Evolutionary conservation across 2,329 filamentous ascomycete genomes (phyloP), one percentile per base, ranked within the genome.

Genomic region (Colletotrichum cereale): DNA sequence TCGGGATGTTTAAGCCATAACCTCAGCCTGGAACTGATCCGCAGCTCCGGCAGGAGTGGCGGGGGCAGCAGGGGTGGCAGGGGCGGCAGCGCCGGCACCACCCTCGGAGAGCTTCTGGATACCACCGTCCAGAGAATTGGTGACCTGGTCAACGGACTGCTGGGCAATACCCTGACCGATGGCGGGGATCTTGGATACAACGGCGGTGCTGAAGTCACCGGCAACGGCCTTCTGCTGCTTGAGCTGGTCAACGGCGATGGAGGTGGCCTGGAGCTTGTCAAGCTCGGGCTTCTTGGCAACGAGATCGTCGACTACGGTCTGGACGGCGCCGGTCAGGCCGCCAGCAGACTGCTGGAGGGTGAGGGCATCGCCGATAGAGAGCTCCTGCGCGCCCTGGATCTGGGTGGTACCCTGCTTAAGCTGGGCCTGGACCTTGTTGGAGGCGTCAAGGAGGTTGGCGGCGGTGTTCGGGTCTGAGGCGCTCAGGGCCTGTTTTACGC

Each of bases 381-480:
- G 75, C 21, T 68, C 69, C 34, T 74, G 58, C 5, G 77, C 71
- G 24, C 77, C 80, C 40, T 74, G 67, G 48, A 80, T 78, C 56
- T 80, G 77, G 4, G 62, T 66, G 6, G 77, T 75, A 16, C 76
- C 72, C 34, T 72, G 61, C 62, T 75, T 72, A 57, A 76, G 64
- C 44, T 68, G 60, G 64, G 60, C 69, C 61, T 73, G 64, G 34
- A 74, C 72, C 61, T 74, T 74, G 47, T 70, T 66, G 53, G 79
- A 80, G 14, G 79, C 65, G 29, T 67, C 65, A 18, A 75, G 72
- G 24, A 75, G 75, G 53, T 84, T 76, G 55, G 78, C 74, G 61
- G 87, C 80, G 3, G 80, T 79, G 58, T 80, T 79, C 82, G 88
- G 90, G 79, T 90, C 88, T 3, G 76, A 78, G 57, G 84, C 87